Percentiles rank a stretch among this genome's conserved stretches.
These are phyloP conservation scores for Davidsoniella australis DNA, from an alignment of 2,329 filamentous ascomycete species.

Conservation along the genomic window DNA sequence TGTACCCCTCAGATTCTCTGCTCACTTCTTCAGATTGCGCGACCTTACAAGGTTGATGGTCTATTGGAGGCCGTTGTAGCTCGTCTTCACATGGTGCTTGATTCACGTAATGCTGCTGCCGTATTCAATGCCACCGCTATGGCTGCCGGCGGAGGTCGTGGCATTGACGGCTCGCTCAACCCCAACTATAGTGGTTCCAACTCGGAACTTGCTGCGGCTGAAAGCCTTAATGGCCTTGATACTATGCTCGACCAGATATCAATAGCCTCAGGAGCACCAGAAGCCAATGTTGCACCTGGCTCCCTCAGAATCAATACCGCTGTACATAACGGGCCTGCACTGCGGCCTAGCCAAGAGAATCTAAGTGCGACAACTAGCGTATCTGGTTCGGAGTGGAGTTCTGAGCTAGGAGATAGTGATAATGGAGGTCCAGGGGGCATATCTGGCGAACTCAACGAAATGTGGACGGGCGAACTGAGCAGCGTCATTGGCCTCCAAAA, in stretches of 20 bases:
- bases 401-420: constrained; percentile 34
- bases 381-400: constrained; percentile 40
- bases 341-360: constrained; percentile 28
- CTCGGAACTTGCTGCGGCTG: constrained; percentile 18
- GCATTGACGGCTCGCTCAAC: constrained; percentile 51
- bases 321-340: constrained; percentile 17
- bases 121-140: constrained; percentile 98
- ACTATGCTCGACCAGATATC: constrained; percentile 8
- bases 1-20: constrained; percentile 93
- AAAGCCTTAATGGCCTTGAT: constrained; percentile 4
- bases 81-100: constrained; percentile 71
- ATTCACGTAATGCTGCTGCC: constrained; percentile 85
- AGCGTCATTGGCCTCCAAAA: constrained; percentile 94
- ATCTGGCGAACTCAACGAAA: constrained; percentile 25
- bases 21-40: constrained; percentile 80
- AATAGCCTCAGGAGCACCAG: constrained; percentile 1
- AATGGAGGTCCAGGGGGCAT: constrained; percentile 23
- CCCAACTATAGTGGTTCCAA: constrained; percentile 40
- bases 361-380: constrained; percentile 32
- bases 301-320: constrained; percentile 33
- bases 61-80: constrained; percentile 86
- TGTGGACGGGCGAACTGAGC: constrained; percentile 70
- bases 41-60: constrained; percentile 85
- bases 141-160: constrained; percentile 84
- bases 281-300: constrained; percentile 14